Evolutionary conservation across 768 basidiomycete genomes (phyloP), one percentile per base, ranked within the genome.

Genomic region (Kockovaella imperatae): DNA sequence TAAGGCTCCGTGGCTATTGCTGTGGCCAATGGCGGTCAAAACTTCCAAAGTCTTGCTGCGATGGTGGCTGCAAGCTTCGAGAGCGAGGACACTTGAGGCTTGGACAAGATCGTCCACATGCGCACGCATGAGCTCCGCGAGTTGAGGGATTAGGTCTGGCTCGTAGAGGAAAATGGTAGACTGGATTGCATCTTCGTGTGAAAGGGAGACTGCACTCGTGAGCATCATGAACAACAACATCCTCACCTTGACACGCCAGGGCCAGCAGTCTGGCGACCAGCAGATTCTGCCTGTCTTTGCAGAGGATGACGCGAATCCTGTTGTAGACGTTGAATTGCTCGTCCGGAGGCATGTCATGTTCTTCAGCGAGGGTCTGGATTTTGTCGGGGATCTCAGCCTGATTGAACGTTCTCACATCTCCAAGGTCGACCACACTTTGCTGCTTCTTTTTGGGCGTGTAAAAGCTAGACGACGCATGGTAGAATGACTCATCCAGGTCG

Each of bases 1-100:
- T 21, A 99, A 71, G 32, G 89, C 83, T 11, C 95, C 95, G 64
- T 97, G 95, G 61, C 89, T 95, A 46, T 96, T 88, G 35, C 88
- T 88, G 21, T 88, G 91, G 67, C 95, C 95, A 30, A 97, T 79
- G 1, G 90, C 83, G 4, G 83, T 83, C 38, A 95, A 72, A 31
- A 93, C 87, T 64, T 97, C 95, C 59, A 82, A 80, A 29, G 86
- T 78, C 66, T 84, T 87, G 51, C 74, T 76, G 52, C 87, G 80
- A 68, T 93, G 91, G 53, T 88, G 77, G 11, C 83, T 84, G 49
- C 93, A 78, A 13, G 87, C 87, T 68, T 99, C 95, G 49, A 97
- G 76, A n/a, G 87, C 83, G 23, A 83, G 79, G 47, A 97, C 78
- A 14, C 90, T 86, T 1, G 86, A 83, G 2, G 83, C 84, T 69